Evolutionary conservation across 2,329 filamentous ascomycete genomes (phyloP).

Genomic region (Neodidymelliopsis sp.): DNA sequence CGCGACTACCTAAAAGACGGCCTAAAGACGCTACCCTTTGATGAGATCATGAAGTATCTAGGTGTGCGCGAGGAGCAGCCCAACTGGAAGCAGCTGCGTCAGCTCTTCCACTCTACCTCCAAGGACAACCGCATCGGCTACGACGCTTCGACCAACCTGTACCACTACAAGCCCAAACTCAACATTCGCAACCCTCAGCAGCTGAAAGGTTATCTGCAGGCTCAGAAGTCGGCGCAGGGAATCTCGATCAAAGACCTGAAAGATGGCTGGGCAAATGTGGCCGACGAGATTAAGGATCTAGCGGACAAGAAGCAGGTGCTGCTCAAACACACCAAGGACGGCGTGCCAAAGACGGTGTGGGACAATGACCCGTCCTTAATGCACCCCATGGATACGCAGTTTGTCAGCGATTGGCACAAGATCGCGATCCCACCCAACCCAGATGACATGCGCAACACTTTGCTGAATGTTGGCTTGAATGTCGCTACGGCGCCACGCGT

Average conservation of each 20-base stretch:
- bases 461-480: conserved; percentile 80
- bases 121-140: conserved; percentile 69
- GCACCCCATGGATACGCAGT: conserved; percentile 80
- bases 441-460: conserved; percentile 78
- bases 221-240: conserved; percentile 79
- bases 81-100: conserved; percentile 64
- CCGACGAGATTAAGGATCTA: conserved; percentile 77
- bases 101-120: conserved; percentile 66
- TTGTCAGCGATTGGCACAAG: conserved; percentile 82
- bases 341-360: conserved; percentile 82
- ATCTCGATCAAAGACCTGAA: conserved; percentile 89
- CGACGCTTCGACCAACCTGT: conserved; percentile 69
- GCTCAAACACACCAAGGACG: conserved; percentile 90
- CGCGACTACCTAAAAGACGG: conserved; percentile 69
- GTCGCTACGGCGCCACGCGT: conserved; percentile 83
- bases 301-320: conserved; percentile 82
- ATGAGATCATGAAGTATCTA: conserved; percentile 81
- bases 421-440: conserved; percentile 74
- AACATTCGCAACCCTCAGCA: conserved; percentile 80
- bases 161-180: conserved; percentile 83
- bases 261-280: conserved; percentile 91
- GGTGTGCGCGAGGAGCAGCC: conserved; percentile 71
- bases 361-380: conserved; percentile 81
- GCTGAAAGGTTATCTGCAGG: conserved; percentile 81
- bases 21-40: conserved; percentile 71